These are phyloP conservation scores for Mortierella sp. DNA, from an alignment of 371 early-diverging fungal genomes.

Conservation along the genomic window DNA sequence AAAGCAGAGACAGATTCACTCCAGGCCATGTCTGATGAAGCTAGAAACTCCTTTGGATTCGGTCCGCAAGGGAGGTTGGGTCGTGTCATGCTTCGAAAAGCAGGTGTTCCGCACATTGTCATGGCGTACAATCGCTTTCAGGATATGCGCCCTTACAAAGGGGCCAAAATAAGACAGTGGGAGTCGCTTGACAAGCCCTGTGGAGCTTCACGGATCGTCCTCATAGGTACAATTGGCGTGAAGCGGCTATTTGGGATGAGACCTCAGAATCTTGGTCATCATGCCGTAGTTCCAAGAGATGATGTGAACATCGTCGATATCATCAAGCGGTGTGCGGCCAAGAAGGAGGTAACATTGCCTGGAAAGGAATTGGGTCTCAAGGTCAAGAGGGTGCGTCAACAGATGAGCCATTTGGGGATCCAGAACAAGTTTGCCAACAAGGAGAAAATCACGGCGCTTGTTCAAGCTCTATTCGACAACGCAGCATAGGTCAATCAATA, in stretches of 20 bases:
- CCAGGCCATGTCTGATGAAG: neutral
- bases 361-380: conserved; percentile 18
- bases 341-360: neutral
- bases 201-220: conserved; percentile 9
- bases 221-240: conserved; percentile 25
- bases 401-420: conserved; percentile 18
- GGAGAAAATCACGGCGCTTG: conserved; percentile 18
- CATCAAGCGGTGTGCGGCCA: conserved; percentile 16
- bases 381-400: conserved; percentile 9
- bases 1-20: conserved; percentile 1
- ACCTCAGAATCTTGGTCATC: conserved; percentile 13
- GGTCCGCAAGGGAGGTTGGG: conserved; percentile 2
- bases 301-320: conserved; percentile 25
- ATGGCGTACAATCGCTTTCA: conserved; percentile 23
- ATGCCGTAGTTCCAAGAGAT: conserved; percentile 14
- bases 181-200: neutral
- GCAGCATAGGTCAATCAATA: too few species aligned
- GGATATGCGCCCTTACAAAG: conserved; percentile 1
- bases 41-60: neutral
- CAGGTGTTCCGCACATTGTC: conserved; percentile 18
- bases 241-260: conserved; percentile 19
- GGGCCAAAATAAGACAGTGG: conserved; percentile 14
- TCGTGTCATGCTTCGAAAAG: conserved; percentile 4
- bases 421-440: conserved; percentile 17
- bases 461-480: too few species aligned